A percentile compares a stretch with the other conserved stretches of the same genome.
These are phyloP conservation scores for Ophiognomonia clavigignenti-juglandacearum DNA, from an alignment of 2,329 filamentous ascomycete genomes.

Conservation along the genomic window DNA sequence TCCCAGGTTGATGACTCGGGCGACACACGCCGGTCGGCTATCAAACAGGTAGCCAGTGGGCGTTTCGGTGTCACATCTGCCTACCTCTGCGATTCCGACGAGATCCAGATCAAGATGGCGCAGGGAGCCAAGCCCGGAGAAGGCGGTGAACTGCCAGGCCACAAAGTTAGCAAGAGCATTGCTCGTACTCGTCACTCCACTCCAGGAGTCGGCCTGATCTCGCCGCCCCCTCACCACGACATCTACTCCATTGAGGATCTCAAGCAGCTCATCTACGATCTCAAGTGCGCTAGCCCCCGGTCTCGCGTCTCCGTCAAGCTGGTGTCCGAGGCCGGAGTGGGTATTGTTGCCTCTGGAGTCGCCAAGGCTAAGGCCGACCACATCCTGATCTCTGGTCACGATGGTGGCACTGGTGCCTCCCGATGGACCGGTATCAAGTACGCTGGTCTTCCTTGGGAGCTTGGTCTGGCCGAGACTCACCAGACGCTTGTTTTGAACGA, in stretches of 20 bases:
- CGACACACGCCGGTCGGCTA: conserved; percentile 94
- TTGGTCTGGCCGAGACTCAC: conserved; percentile 94
- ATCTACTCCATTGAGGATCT: conserved; percentile 96
- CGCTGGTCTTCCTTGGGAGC: conserved; percentile 91
- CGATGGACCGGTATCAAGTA: conserved; percentile 99
- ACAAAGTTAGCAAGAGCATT: conserved; percentile 94
- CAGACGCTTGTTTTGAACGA: conserved; percentile 95
- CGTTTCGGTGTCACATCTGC: conserved; percentile 94
- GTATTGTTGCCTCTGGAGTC: conserved; percentile 95
- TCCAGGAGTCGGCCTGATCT: conserved; percentile 92
- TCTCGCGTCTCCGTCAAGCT: conserved; percentile 94
- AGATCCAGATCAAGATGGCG: conserved; percentile 99
- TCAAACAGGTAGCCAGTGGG: conserved; percentile 95
- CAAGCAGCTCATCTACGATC: conserved; percentile 95
- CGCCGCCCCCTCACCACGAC: conserved; percentile 92
- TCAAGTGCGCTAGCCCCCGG: conserved; percentile 93
- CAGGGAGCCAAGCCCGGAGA: conserved; percentile 97
- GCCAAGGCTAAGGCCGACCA: conserved; percentile 97
- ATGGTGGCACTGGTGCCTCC: conserved; percentile 93
- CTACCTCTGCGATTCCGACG: conserved; percentile 91
- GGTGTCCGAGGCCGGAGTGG: conserved; percentile 93
- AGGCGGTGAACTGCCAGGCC: conserved; percentile 92
- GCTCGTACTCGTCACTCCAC: conserved; percentile 94
- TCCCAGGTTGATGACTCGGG: conserved; percentile 83
- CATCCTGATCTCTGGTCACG: conserved; percentile 93